These are phyloP conservation scores for Claviceps humidiphila DNA, from an alignment of 2,329 filamentous ascomycete genomes.

Conservation along the genomic window DNA sequence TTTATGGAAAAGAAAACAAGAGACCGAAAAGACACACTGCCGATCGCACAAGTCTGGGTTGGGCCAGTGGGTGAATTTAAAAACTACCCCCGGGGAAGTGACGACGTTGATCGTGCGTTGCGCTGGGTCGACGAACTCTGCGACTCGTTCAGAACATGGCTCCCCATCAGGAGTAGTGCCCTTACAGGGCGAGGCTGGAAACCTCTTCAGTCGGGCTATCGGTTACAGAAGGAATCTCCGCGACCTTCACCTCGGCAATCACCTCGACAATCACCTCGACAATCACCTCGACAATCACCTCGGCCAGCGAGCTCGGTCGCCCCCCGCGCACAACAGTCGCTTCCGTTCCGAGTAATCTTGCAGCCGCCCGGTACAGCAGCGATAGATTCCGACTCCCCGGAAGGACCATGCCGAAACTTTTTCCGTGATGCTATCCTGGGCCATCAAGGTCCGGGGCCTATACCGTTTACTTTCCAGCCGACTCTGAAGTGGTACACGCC, in stretches of 20 bases:
- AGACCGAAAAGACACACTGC: slow-evolving; percentile 16
- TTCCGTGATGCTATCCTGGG: slow-evolving; percentile 15
- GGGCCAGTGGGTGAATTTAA: slow-evolving; percentile 18
- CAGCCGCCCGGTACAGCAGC: slow-evolving; percentile 28
- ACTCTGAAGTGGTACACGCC: slow-evolving; percentile 40
- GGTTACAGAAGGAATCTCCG: neutral
- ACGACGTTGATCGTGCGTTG: slow-evolving; percentile 30
- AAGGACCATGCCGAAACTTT: slow-evolving; percentile 22
- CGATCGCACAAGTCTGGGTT: slow-evolving; percentile 32
- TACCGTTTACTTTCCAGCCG: slow-evolving; percentile 27
- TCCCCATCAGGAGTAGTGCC: slow-evolving; percentile 21
- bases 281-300: neutral
- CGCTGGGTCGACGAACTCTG: slow-evolving; percentile 22
- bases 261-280: no score
- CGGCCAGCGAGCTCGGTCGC: neutral
- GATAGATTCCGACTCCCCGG: neutral
- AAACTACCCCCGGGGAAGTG: slow-evolving; percentile 13
- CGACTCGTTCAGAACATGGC: slow-evolving; percentile 16
- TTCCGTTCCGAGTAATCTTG: slow-evolving; percentile 26
- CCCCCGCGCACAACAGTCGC: neutral
- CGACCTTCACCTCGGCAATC: no score
- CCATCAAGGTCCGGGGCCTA: neutral
- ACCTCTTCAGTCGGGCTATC: slow-evolving; percentile 11
- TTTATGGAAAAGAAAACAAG: slow-evolving; percentile 19
- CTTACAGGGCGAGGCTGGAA: slow-evolving; percentile 26